Base-by-base conservation (phyloP, 2,329 filamentous ascomycete species). In the Ophiostoma australiae region DNA sequence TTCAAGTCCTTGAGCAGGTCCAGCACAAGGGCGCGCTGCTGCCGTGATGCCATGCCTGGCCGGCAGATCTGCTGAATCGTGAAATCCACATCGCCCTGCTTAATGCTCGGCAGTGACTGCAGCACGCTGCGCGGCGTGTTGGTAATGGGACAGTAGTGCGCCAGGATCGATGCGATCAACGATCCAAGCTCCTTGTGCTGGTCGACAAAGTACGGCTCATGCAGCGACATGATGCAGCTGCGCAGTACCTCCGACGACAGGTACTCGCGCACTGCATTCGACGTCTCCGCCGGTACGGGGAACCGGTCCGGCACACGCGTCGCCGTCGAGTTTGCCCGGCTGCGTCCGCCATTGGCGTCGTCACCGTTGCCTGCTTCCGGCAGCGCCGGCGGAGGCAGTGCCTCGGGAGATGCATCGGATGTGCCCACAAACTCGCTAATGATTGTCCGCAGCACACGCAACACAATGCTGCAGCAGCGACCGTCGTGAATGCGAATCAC, bases 121-220 rank as follows among this genome's bases (percentile, higher is more conserved):
- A 99, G 84, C 55, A 98, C 86, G 5, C 89, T 82, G 27, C 89
- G 85, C 0, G 94, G 92, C 0, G 91, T 95, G 7, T 84, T 77
- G 8, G 90, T 94, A 41, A 87, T 80, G 0, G 87, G 83, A 15
- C 88, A 87, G 78, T 97, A 97, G 73, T 91, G 86, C 10, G 90
- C 86, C 76, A 97, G 84, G 73, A 98, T 95, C 4, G 90, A 87
- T 0, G 94, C 94, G 73, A 99, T 97, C 52, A 98, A 84, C 31
- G 89, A 87, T 0, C 93, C 94, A 31, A 99, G 85, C 69, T 99
- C 94, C 78, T 94, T 94, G 77, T 99, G 95, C 73, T 96, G 87
- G 75, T 99, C 95, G 44, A 97, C 94, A 80, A 98, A 99, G 80
- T 98, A 97, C 0, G 93, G 90, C 75, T 99, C 95, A 80, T 98